A percentile compares a stretch with the other conserved stretches of the same genome.
phyloP scores from a whole-genome alignment of 2,329 filamentous ascomycete species.

The Cordyceps javanica region DNA sequence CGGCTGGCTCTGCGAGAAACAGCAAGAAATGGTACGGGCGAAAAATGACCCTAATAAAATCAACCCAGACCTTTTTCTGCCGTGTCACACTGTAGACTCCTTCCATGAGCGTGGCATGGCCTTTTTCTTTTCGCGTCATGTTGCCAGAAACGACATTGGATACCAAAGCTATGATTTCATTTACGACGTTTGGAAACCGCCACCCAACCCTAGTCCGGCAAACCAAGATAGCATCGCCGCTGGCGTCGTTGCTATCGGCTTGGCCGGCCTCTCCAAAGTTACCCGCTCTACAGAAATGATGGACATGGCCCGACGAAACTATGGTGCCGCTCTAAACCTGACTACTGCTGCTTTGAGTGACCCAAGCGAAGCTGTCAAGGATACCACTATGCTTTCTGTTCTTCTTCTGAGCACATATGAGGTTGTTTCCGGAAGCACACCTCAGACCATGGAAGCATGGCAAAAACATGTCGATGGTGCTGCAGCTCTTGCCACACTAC shows the following conservation, averaged over 20 bases:
- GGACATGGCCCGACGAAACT: slow-evolving; percentile 43
- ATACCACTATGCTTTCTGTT: slow-evolving; percentile 47
- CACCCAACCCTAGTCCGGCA: slow-evolving; percentile 24
- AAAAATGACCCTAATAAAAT: background rate
- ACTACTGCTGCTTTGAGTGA: slow-evolving; percentile 44
- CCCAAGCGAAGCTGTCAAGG: slow-evolving; percentile 37
- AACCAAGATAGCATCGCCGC: slow-evolving; percentile 41
- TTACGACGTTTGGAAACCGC: slow-evolving; percentile 46
- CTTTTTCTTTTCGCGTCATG: slow-evolving; percentile 47
- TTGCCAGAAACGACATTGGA: slow-evolving; percentile 39
- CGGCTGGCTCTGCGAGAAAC: slow-evolving; percentile 1
- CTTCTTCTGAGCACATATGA: slow-evolving; percentile 52
- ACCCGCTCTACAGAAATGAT: slow-evolving; percentile 36
- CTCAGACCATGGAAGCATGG: slow-evolving; percentile 44
- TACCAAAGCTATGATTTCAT: slow-evolving; percentile 49
- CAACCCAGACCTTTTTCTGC: slow-evolving; percentile 2
- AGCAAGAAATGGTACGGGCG: background rate
- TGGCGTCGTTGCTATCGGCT: slow-evolving; percentile 49
- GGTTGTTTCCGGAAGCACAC: slow-evolving; percentile 41
- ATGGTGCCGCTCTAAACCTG: slow-evolving; percentile 44
- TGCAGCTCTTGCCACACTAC: slow-evolving; percentile 41
- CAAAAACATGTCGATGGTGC: slow-evolving; percentile 49
- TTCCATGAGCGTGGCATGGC: slow-evolving; percentile 39
- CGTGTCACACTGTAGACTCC: slow-evolving; percentile 13
- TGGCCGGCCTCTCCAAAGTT: slow-evolving; percentile 45